Evolutionary conservation across 2,329 filamentous ascomycete genomes (phyloP).

Genomic region (Corniculantispora saksenae): DNA sequence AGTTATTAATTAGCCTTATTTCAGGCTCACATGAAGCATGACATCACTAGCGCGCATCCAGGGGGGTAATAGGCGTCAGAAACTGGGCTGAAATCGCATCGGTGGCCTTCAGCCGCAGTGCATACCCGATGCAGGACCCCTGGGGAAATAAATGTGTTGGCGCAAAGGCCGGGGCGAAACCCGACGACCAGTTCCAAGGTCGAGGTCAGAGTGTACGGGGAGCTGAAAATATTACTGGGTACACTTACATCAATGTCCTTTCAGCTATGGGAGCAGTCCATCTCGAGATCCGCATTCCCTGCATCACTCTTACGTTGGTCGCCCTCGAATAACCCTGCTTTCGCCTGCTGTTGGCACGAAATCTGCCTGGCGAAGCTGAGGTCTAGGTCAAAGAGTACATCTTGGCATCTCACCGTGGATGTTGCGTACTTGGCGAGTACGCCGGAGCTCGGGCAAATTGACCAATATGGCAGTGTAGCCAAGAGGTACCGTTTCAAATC

Average conservation of each 20-base stretch:
- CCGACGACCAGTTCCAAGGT: background rate
- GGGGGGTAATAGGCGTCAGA: background rate
- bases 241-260: background rate
- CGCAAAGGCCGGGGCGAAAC: background rate
- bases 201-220: background rate
- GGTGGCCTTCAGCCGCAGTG: background rate
- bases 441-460: background rate
- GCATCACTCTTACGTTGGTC: background rate
- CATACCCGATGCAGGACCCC: background rate
- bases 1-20: background rate
- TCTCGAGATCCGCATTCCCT: background rate
- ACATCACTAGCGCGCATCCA: background rate
- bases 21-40: background rate
- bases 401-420: background rate
- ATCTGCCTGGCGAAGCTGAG: background rate
- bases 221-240: background rate
- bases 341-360: background rate
- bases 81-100: background rate
- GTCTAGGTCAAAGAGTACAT: background rate
- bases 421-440: background rate
- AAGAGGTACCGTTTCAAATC: background rate
- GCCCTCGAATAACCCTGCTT: background rate
- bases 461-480: background rate
- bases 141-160: background rate
- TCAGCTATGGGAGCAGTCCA: background rate